phyloP scores from a whole-genome alignment of 2,329 filamentous ascomycete species.

The Colletotrichum chrysophilum region DNA sequence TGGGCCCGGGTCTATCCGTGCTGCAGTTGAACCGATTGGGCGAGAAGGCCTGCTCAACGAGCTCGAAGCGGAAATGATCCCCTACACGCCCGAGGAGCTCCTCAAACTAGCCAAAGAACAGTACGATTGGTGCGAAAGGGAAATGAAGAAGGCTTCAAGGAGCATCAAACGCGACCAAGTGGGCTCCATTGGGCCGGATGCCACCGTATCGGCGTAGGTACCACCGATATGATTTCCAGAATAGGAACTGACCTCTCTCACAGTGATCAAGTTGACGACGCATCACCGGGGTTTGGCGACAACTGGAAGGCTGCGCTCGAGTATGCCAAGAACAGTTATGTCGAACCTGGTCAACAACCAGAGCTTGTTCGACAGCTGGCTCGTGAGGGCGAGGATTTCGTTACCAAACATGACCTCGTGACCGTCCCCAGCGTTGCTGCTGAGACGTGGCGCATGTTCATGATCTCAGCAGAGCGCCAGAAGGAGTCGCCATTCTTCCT shows the following conservation, averaged over 20 bases:
- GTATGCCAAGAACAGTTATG: conserved; percentile 59
- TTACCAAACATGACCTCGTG: conserved; percentile 58
- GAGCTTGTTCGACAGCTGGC: conserved; percentile 56
- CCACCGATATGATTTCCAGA: not conserved
- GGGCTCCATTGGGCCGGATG: not conserved
- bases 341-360: conserved; percentile 58
- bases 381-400: conserved; percentile 56
- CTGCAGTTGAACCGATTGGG: conserved; percentile 59
- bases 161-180: conserved; percentile 42
- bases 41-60: conserved; percentile 54
- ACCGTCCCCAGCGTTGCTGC: conserved; percentile 59
- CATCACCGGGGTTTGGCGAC: conserved; percentile 33
- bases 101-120: conserved; percentile 55
- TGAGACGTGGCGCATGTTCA: conserved; percentile 59
- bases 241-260: not conserved
- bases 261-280: not conserved
- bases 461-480: conserved; percentile 59
- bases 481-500: conserved; percentile 65
- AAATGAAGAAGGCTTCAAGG: conserved; percentile 56
- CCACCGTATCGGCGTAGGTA: not conserved
- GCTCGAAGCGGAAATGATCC: conserved; percentile 61
- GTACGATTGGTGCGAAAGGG: conserved; percentile 59
- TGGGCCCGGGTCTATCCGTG: conserved; percentile 5
- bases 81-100: conserved; percentile 62
- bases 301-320: conserved; percentile 61